These are phyloP conservation scores for Syzygium oleosum DNA, from an alignment of 345 rosid genomes.

Conservation along the genomic window DNA sequence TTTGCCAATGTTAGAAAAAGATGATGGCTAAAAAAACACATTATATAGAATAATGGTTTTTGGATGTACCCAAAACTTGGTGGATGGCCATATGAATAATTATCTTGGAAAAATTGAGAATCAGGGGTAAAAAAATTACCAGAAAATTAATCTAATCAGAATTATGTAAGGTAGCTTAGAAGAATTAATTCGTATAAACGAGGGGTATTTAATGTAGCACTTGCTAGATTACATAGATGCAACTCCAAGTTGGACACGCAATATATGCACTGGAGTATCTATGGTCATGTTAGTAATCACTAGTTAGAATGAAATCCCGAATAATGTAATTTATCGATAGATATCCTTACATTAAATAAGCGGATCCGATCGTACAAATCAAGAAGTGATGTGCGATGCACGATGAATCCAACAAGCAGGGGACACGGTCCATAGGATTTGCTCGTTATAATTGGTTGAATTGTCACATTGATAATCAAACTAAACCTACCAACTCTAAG, in stretches of 20 bases:
- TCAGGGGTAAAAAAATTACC: background rate
- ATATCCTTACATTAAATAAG: background rate
- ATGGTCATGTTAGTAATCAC: background rate
- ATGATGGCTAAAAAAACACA: background rate
- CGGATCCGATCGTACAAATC: background rate
- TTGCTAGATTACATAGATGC: background rate
- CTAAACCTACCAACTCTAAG: background rate
- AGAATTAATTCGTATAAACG: background rate
- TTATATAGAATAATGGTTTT: background rate
- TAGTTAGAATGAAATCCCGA: background rate
- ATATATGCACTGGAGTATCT: background rate
- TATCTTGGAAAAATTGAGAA: background rate
- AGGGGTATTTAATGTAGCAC: background rate
- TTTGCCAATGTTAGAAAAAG: background rate
- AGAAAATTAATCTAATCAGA: background rate
- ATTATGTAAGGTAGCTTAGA: background rate
- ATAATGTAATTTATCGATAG: background rate
- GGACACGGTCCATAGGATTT: background rate
- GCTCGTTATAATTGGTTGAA: background rate
- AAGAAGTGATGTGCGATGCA: background rate
- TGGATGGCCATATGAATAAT: background rate
- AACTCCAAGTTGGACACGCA: background rate
- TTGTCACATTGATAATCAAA: background rate
- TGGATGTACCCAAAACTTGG: background rate
- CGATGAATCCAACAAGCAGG: background rate